Evolutionary conservation across 129 eudicot species (phyloP).

Genomic region (Tagetes erecta): DNA sequence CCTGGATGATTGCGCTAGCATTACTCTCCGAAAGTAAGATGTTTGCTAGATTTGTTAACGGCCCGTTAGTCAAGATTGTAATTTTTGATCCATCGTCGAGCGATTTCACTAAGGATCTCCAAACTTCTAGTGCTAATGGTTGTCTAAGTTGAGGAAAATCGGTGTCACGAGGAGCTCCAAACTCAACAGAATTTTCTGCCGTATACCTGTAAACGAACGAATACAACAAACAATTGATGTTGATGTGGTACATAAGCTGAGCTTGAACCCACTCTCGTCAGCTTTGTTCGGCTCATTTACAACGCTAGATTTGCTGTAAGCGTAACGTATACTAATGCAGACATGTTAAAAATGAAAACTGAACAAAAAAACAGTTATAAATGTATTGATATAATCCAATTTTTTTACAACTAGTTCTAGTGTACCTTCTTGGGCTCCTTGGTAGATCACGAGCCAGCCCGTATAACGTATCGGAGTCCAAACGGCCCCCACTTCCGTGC

Average conservation of each 20-base stretch:
- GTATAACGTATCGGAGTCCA: slow-evolving; percentile 83
- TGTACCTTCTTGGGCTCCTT: slow-evolving; percentile 86
- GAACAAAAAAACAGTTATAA: no score
- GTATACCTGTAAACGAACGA: slow-evolving; percentile 52
- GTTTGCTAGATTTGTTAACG: slow-evolving; percentile 73
- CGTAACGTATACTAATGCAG: no score
- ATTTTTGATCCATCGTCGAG: slow-evolving; percentile 49
- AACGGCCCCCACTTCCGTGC: slow-evolving; percentile 82
- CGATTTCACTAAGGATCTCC: slow-evolving; percentile 59
- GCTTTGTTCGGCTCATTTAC: no score
- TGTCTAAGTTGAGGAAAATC: slow-evolving; percentile 76
- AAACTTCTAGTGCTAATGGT: slow-evolving; percentile 63
- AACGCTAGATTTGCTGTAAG: no score
- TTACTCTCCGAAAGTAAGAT: slow-evolving; percentile 55
- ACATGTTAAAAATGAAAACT: no score
- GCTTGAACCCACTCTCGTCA: no score
- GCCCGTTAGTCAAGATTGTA: slow-evolving; percentile 76
- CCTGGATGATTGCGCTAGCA: slow-evolving; percentile 59
- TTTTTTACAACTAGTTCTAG: not conserved
- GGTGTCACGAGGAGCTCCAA: slow-evolving; percentile 81
- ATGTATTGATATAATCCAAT: no score
- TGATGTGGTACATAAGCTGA: no score
- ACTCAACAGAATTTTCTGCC: slow-evolving; percentile 58
- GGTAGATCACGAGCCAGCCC: slow-evolving; percentile 88
- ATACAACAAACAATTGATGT: not conserved